Evolutionary conservation across 768 basidiomycete genomes (phyloP).

Genomic region (Kwoniella bestiolae): DNA sequence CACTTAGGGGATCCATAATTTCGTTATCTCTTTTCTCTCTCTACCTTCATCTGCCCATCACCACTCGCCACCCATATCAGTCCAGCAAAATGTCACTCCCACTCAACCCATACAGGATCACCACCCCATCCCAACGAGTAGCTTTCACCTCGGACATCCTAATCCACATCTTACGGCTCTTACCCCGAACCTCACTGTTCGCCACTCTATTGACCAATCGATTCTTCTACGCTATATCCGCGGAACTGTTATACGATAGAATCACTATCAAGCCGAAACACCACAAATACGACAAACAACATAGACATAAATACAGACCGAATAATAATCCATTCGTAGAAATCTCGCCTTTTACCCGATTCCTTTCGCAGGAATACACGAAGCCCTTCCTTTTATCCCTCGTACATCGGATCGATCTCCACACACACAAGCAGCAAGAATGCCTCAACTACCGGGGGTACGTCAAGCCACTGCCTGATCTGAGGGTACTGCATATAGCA

Average conservation of each 20-base stretch:
- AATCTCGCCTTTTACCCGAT: neutral
- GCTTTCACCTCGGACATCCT: conserved; percentile 9
- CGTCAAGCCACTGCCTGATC: conserved; percentile 6
- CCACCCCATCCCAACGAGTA: neutral
- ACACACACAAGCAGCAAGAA: conserved; percentile 6
- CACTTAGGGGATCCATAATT: too few relatives aligned
- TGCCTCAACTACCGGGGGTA: neutral
- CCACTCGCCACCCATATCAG: too few relatives aligned
- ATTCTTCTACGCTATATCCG: neutral
- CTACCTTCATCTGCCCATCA: neutral
- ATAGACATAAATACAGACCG: conserved; percentile 1
- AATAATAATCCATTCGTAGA: neutral
- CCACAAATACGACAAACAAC: neutral
- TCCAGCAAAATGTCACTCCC: neutral
- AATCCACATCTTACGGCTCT: neutral
- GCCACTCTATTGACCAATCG: conserved; percentile 3
- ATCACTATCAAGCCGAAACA: neutral
- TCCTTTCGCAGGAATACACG: neutral
- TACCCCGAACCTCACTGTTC: neutral
- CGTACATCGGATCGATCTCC: neutral
- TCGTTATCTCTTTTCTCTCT: too few relatives aligned
- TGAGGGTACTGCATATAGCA: conserved; percentile 11
- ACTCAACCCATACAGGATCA: neutral
- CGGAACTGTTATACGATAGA: neutral
- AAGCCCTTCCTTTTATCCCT: neutral